Evolutionary conservation across 2,329 filamentous ascomycete genomes (phyloP), one percentile per base, ranked within the genome.

Genomic region (Phyllosticta capitalensis): DNA sequence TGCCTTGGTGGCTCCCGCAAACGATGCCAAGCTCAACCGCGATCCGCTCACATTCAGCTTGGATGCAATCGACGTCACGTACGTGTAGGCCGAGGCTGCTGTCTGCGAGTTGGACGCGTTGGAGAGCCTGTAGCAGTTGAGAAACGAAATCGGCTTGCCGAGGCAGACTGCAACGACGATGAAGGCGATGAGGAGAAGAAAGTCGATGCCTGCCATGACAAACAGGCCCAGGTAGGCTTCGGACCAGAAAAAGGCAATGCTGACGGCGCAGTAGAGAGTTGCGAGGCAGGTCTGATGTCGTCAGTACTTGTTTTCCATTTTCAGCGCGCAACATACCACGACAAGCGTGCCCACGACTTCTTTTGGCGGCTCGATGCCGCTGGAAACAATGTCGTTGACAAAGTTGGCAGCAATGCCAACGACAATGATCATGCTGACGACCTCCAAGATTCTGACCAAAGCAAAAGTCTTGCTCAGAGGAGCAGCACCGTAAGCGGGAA

Each of bases 381-480:
- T 81, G 51, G 79, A 76, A 52, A 90, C 83, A 70, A 95, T 90
- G 66, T 89, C 81, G 22, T 85, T 80, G 67, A 95, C 86, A 74
- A 96, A 95, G 73, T 92, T 90, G 67, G 87, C 83, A 0, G 85
- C 85, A 71, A 96, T 83, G 52, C 90, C 90, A 64, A 95, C 87
- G 65, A 94, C 84, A 61, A 85, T 79, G 61, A 94, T 79, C 69
- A 96, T 86, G 24, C 83, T 83, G 63, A 88, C 75, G 61, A 83
- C 80, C 71, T 95, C 86, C 65, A 92, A 79, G 61, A 81, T 79
- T 54, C 92, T 86, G 65, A 87, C 82, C 65, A 84, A 77, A 61
- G 89, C 84, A 76, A 95, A 95, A 65, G 87, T 88, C 66, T 87
- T 84, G 72, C 88, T 90, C 65, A 94, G 77, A 55, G 77, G 77